phyloP scores from a whole-genome alignment of 306 rosid species.

The Ziziphus jujuba region DNA sequence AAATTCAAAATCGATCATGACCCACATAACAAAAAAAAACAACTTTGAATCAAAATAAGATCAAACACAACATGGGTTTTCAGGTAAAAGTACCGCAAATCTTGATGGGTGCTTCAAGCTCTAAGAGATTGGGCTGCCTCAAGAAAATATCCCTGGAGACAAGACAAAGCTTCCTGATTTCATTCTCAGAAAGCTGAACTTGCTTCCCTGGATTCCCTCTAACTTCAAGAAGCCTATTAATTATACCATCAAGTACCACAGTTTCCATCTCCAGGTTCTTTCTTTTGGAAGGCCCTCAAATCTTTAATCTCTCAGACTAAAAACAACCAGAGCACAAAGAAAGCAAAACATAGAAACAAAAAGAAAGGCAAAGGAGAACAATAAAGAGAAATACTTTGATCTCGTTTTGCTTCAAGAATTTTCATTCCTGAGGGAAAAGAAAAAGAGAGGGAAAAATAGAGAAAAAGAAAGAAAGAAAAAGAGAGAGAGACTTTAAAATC shows the following conservation, averaged over 20 bases:
- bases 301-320: conserved; percentile 17
- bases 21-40: conserved; percentile 7
- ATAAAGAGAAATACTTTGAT: conserved; percentile 18
- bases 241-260: conserved; percentile 61
- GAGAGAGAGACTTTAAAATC: conserved; percentile 21
- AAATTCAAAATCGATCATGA: conserved; percentile 17
- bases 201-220: conserved; percentile 69
- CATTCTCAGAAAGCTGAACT: conserved; percentile 70
- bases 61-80: conserved; percentile 15
- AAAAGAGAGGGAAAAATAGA: not conserved
- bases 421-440: conserved; percentile 6
- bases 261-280: conserved; percentile 48
- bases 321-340: conserved; percentile 14
- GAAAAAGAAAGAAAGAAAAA: conserved; percentile 8
- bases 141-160: conserved; percentile 63
- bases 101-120: conserved; percentile 81
- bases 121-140: conserved; percentile 82
- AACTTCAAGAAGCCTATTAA: conserved; percentile 63
- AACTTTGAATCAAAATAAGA: not conserved
- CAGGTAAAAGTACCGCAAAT: conserved; percentile 68
- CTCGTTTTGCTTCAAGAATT: not conserved
- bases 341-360: not conserved
- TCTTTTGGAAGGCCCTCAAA: conserved; percentile 2
- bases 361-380: not conserved
- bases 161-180: conserved; percentile 72